These are phyloP conservation scores for Sarocladium kiliense DNA, from an alignment of 2,329 filamentous ascomycete species.

Conservation along the genomic window DNA sequence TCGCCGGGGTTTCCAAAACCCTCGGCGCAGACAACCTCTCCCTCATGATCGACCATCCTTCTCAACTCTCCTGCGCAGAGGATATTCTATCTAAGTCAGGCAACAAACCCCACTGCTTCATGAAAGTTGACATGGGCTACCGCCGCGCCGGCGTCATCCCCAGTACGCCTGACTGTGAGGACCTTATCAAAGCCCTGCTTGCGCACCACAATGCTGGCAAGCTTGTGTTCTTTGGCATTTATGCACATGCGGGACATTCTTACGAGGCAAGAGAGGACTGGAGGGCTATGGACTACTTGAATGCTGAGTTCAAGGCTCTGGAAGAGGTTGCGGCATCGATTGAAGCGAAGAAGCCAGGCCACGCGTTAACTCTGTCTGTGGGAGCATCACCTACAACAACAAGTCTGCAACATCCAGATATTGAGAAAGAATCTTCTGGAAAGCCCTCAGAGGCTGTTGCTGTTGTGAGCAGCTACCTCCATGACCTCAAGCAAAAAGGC, in stretches of 20 bases:
- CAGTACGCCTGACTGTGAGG: conserved; percentile 35
- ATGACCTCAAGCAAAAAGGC: conserved; percentile 26
- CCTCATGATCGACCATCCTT: conserved; percentile 63
- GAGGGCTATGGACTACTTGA: conserved; percentile 53
- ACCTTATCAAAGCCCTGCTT: conserved; percentile 41
- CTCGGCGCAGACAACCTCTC: conserved; percentile 52
- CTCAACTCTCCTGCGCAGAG: conserved; percentile 46
- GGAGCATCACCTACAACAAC: conserved; percentile 72
- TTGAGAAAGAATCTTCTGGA: conserved; percentile 16
- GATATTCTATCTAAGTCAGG: conserved; percentile 31
- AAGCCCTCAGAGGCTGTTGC: conserved; percentile 26
- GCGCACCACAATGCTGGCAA: conserved; percentile 26
- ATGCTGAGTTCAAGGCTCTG: conserved; percentile 53
- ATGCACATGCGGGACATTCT: conserved; percentile 67
- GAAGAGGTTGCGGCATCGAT: conserved; percentile 38
- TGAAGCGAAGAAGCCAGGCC: conserved; percentile 22
- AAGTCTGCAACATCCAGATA: conserved; percentile 51
- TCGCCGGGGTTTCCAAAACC: conserved; percentile 46
- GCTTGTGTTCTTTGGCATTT: conserved; percentile 54
- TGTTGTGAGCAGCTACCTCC: conserved; percentile 30
- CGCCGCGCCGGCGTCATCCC: conserved; percentile 61
- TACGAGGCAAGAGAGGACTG: conserved; percentile 53
- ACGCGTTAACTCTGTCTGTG: conserved; percentile 53
- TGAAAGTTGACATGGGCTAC: conserved; percentile 70
- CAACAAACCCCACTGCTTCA: conserved; percentile 48